A percentile compares a stretch with the other conserved stretches of the same genome.
Conservation (phyloP, 164 flowering plant species). For the Stephania japonica region DNA sequence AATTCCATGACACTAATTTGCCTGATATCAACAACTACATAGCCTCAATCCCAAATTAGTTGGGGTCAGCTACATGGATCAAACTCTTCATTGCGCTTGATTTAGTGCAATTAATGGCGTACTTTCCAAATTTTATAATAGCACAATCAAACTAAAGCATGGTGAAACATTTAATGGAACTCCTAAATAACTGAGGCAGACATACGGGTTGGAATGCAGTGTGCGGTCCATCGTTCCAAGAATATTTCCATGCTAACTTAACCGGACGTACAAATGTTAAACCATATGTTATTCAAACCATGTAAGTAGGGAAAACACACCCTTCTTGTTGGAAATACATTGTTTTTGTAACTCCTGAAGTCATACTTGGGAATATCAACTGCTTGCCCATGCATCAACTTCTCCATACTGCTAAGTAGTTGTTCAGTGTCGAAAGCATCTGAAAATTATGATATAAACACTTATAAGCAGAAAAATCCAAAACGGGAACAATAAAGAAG, state of each 20-base stretch:
- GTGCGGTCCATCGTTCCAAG: neutral
- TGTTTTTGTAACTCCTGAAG: constrained; percentile 74
- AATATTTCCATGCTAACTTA: neutral
- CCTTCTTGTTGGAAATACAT: constrained; percentile 65
- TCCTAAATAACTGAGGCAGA: neutral
- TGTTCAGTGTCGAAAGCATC: constrained; percentile 96
- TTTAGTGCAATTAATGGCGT: no score
- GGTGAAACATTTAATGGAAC: neutral
- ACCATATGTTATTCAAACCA: constrained; percentile 4
- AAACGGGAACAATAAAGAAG: neutral
- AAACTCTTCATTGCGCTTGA: no score
- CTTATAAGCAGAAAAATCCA: constrained; percentile 3
- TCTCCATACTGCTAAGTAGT: constrained; percentile 58
- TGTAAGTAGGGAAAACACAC: constrained; percentile 25
- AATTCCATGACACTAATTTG: neutral
- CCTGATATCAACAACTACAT: no score
- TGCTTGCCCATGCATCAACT: constrained; percentile 66
- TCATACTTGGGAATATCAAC: constrained; percentile 92
- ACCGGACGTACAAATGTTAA: neutral
- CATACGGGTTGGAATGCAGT: neutral
- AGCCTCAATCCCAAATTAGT: no score
- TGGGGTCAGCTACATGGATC: no score
- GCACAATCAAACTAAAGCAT: neutral
- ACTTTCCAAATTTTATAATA: no score
- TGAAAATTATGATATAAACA: constrained; percentile 23